phyloP scores from a whole-genome alignment of 148 eudicot genomes.

The Simmondsia chinensis region DNA sequence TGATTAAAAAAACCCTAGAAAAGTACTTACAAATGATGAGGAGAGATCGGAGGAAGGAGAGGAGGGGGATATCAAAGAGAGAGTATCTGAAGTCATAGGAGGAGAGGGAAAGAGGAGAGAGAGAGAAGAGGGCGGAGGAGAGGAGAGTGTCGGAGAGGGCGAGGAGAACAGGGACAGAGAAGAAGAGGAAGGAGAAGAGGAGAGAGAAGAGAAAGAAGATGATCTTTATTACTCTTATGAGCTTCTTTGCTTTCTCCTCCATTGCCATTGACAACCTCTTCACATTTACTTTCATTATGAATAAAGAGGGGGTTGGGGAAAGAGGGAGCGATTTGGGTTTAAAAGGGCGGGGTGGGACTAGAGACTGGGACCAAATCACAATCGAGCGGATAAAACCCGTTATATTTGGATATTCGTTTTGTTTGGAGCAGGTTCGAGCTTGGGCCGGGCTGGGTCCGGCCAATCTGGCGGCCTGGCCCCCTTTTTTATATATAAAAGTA shows the following conservation, averaged over 20 bases:
- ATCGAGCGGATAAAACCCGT: too few species aligned
- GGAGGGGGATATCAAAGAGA: slow-evolving; percentile 30
- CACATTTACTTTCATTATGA: too few species aligned
- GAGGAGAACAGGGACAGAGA: slow-evolving; percentile 34
- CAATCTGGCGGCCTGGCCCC: too few species aligned
- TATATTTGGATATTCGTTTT: too few species aligned
- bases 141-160: slow-evolving; percentile 29
- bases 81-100: slow-evolving; percentile 32
- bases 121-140: slow-evolving; percentile 30
- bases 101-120: slow-evolving; percentile 11
- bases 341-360: too few species aligned
- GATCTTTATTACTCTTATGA: slow-evolving; percentile 31
- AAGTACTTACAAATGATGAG: slow-evolving; percentile 27
- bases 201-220: slow-evolving; percentile 33
- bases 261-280: too few species aligned
- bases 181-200: slow-evolving; percentile 27
- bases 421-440: too few species aligned
- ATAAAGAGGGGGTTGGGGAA: too few species aligned
- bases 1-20: not conserved
- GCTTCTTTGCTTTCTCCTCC: slow-evolving; percentile 10
- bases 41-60: slow-evolving; percentile 28
- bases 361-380: too few species aligned
- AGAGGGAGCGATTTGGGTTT: too few species aligned
- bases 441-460: too few species aligned
- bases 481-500: too few species aligned